Evolutionary conservation across 139 green algal species (phyloP).

Genomic region (Chloropicon primus): DNA sequence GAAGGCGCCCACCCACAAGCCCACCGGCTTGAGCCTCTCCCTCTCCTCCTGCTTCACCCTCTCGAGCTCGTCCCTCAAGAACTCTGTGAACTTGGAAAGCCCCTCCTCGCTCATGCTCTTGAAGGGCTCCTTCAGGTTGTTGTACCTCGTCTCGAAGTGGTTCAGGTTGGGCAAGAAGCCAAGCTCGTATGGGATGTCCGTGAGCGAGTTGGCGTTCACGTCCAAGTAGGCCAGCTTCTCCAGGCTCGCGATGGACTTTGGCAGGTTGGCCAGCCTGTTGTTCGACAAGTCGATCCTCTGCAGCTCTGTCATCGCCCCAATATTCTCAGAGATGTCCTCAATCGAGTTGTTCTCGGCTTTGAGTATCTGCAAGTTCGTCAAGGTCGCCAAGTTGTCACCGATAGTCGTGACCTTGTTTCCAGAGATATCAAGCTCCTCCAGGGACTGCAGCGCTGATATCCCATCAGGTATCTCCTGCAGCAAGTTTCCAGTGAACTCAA

Average conservation of each 20-base stretch:
- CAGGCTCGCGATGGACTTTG: constrained; percentile 44
- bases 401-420: background rate
- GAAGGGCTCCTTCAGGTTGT: constrained; percentile 53
- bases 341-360: background rate
- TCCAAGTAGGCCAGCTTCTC: constrained; percentile 56
- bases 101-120: constrained; percentile 55
- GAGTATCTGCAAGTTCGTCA: background rate
- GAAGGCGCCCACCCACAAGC: constrained; percentile 36
- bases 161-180: constrained; percentile 11
- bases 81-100: constrained; percentile 54
- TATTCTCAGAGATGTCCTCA: constrained; percentile 3
- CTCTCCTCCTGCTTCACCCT: constrained; percentile 62
- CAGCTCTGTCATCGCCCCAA: constrained; percentile 3
- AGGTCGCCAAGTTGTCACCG: background rate
- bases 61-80: constrained; percentile 74
- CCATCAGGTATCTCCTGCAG: constrained; percentile 34
- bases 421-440: constrained; percentile 22
- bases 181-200: background rate
- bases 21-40: constrained; percentile 68
- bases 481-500: constrained; percentile 47
- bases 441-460: constrained; percentile 31
- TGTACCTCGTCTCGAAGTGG: constrained; percentile 39
- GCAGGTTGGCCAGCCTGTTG: constrained; percentile 60
- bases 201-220: constrained; percentile 41
- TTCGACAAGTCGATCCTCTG: constrained; percentile 18